Evolutionary conservation across 2,329 filamentous ascomycete species (phyloP), one percentile per base, ranked within the genome.

Genomic region (Podosphaera xanthii): DNA sequence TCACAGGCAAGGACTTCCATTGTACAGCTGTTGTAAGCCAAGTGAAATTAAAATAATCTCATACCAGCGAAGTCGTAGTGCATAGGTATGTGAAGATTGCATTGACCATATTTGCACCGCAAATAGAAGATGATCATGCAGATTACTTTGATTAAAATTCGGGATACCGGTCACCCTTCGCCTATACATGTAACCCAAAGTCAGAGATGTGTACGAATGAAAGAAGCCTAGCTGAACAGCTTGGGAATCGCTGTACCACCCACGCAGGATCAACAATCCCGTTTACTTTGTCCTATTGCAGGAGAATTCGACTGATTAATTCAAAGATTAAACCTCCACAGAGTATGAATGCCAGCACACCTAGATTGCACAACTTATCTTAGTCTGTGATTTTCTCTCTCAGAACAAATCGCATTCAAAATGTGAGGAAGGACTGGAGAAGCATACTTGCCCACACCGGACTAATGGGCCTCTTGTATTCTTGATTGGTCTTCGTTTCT

Each of bases 381-480:
- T 57, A 58, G 33, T n/a, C 60, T 52, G 35, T 10, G 46, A 36
- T 9, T 9, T 50, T 57, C 42, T 10, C 35, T 5, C 8, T 4
- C 36, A 44, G 9, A 50, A 49, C 22, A 10, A 40, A 5, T 40
- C 36, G 5, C 36, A 5, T 40, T 22, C 22, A 22, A 2, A 50
- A 34, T 22, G 36, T 6, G 48, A 35, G 22, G 42, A 44, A 34
- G 31, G 6, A 22, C 35, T 35, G 54, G 36, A 50, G 58, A 46
- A n/a, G 72, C 74, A 63, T 74, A 84, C 82, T 73, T 40, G 85
- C 71, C 79, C 79, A 82, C 63, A 83, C 67, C n/a, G 77, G 74
- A 36, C 81, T 82, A 68, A 85, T 77, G 63, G 81, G 77, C 60
- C 79, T 77, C 64, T 69, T 69, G 59, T 67, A 65, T 60, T 70